phyloP scores from a whole-genome alignment of 257 asterid genomes.

The Nicotiana tabacum region DNA sequence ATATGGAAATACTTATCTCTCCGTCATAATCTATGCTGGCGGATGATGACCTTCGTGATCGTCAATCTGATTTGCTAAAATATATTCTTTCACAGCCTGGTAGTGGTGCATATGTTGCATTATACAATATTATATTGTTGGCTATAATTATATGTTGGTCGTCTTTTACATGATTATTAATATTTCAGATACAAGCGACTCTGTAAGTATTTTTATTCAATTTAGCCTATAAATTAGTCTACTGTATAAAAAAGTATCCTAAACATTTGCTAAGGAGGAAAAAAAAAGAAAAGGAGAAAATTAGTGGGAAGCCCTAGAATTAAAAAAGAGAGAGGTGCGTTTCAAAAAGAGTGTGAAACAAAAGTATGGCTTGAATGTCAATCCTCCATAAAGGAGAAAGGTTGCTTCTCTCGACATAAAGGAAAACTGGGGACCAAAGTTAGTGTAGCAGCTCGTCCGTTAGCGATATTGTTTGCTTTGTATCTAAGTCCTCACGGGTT shows the following conservation, averaged over 20 bases:
- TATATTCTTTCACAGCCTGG: too few species aligned
- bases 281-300: neutral
- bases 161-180: neutral
- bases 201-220: neutral
- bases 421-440: neutral
- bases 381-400: neutral
- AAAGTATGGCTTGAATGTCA: constrained; percentile 1
- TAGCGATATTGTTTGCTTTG: too few species aligned
- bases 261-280: neutral
- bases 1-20: too few species aligned
- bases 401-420: neutral
- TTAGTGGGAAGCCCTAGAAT: neutral
- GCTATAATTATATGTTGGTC: neutral
- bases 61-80: too few species aligned
- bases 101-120: too few species aligned
- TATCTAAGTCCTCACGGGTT: too few species aligned
- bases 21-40: too few species aligned
- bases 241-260: neutral
- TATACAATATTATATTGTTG: neutral
- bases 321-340: neutral
- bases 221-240: neutral
- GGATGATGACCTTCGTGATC: too few species aligned
- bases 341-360: neutral
- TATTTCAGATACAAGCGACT: neutral
- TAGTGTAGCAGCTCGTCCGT: too few species aligned